Conservation (phyloP, 2,329 filamentous ascomycete genomes). For the Exophiala lecanii-corni region DNA sequence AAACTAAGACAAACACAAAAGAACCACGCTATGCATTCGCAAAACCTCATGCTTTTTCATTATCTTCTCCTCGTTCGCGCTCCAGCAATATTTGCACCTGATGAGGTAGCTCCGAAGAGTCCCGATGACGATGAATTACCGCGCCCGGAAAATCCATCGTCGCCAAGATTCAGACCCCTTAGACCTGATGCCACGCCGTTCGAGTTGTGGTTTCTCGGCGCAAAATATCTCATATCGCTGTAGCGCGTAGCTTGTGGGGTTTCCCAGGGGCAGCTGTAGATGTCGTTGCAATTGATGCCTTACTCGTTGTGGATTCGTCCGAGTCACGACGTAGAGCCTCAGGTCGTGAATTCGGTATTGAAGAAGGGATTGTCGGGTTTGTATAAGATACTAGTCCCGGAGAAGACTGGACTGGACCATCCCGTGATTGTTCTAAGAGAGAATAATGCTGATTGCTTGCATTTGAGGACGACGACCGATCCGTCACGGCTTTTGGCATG, state of each 20-base stretch:
- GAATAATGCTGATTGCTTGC: no score
- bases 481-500: no score
- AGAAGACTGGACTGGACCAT: no score
- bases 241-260: slow-evolving; percentile 8
- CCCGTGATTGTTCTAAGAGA: no score
- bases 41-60: neutral
- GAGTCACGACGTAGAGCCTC: slow-evolving; percentile 12
- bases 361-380: no score
- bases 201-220: neutral
- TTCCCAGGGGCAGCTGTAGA: slow-evolving; percentile 15
- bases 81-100: slow-evolving; percentile 13
- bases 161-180: neutral
- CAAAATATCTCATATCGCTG: neutral
- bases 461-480: no score
- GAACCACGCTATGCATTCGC: neutral
- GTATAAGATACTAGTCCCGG: no score
- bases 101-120: slow-evolving; percentile 3
- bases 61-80: slow-evolving; percentile 8
- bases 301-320: slow-evolving; percentile 16
- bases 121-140: slow-evolving; percentile 1
- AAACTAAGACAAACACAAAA: no score
- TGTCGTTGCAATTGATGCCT: slow-evolving; percentile 13
- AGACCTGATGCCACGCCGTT: neutral
- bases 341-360: neutral
- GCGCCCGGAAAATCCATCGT: neutral